phyloP scores from a whole-genome alignment of 768 basidiomycete genomes.

The Xanthoconium purpureum region DNA sequence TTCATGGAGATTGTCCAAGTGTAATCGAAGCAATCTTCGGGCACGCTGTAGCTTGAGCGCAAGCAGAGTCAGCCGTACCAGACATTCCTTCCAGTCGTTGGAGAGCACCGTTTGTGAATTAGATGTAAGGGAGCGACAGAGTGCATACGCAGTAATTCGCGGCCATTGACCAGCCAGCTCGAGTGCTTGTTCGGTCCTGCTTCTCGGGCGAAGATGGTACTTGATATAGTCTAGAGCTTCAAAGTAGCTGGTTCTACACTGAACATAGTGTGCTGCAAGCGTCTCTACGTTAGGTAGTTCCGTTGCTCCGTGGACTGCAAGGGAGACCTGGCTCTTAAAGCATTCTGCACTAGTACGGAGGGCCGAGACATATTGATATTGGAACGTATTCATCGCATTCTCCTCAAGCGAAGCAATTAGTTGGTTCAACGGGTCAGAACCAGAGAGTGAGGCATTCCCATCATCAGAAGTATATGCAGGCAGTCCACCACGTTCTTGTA shows the following conservation, averaged over 20 bases:
- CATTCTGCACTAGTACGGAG: constrained; percentile 8
- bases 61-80: constrained; percentile 30
- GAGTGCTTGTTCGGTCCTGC: constrained; percentile 16
- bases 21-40: constrained; percentile 31
- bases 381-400: constrained; percentile 10
- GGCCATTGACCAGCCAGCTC: constrained; percentile 37
- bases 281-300: not conserved
- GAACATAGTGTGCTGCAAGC: constrained; percentile 10
- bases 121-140: constrained; percentile 33
- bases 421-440: not conserved
- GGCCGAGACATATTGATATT: constrained; percentile 7
- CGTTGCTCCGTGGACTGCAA: not conserved
- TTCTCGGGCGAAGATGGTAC: constrained; percentile 13
- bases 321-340: constrained; percentile 4
- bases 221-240: not conserved
- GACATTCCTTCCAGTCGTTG: constrained; percentile 29
- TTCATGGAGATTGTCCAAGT: constrained; percentile 19
- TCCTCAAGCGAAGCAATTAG: constrained; percentile 3
- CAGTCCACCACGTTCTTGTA: not conserved
- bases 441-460: not conserved
- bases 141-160: constrained; percentile 27
- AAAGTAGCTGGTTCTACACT: constrained; percentile 5
- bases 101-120: constrained; percentile 16
- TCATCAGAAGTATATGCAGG: not conserved
- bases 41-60: constrained; percentile 37